These are phyloP conservation scores for Schizosaccharomyces octosporus DNA, from an alignment of 805 yeast species.

Conservation along the genomic window DNA sequence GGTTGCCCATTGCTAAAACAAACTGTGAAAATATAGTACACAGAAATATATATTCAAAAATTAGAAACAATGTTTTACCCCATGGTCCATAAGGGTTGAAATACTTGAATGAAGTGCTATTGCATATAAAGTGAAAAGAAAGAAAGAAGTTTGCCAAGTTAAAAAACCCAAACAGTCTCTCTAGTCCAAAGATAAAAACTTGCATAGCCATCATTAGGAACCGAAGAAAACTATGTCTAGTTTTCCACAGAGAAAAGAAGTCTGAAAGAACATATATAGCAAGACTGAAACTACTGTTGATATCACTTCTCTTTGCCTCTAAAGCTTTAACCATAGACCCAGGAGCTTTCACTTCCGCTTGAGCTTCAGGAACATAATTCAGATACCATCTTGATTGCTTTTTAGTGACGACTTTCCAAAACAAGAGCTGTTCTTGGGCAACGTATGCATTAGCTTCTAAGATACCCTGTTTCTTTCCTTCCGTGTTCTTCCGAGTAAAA, in stretches of 20 bases:
- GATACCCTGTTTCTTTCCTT: conserved; percentile 45
- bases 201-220: conserved; percentile 54
- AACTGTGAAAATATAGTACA: conserved; percentile 15
- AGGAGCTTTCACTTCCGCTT: conserved; percentile 91
- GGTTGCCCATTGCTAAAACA: conserved; percentile 75
- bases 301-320: conserved; percentile 85
- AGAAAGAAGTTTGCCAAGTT: conserved; percentile 72
- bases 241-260: conserved; percentile 48
- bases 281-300: conserved; percentile 89
- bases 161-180: conserved; percentile 72
- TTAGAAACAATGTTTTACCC: conserved; percentile 1
- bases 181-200: conserved; percentile 50
- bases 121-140: conserved; percentile 61
- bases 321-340: conserved; percentile 63
- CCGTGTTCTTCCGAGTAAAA: conserved; percentile 73
- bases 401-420: conserved; percentile 89
- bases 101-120: conserved; percentile 52
- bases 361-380: conserved; percentile 64
- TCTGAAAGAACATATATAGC: conserved; percentile 69
- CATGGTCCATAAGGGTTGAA: conserved; percentile 11
- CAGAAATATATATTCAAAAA: neutral
- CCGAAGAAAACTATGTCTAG: conserved; percentile 42
- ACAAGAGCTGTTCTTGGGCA: conserved; percentile 86
- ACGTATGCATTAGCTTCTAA: conserved; percentile 90
- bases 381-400: conserved; percentile 46